Percentiles rank a stretch among this genome's conserved stretches.
phyloP scores from a whole-genome alignment of 73 alveolate genomes.

The Blepharisma japonicum region DNA sequence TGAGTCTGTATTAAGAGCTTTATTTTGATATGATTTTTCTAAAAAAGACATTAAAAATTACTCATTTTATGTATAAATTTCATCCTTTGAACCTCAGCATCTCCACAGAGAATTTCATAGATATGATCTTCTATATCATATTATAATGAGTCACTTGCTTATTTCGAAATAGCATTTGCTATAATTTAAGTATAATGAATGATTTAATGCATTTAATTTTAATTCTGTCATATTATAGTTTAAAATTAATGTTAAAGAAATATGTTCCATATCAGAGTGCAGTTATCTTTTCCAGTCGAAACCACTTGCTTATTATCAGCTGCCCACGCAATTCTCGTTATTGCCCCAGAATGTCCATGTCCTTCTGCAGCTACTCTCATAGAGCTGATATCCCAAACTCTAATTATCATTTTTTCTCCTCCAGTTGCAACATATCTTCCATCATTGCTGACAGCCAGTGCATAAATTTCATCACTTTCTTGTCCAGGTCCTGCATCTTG shows the following conservation, averaged over 20 bases:
- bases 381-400: constrained; percentile 67
- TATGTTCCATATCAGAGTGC: constrained; percentile 76
- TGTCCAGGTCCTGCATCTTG: constrained; percentile 78
- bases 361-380: constrained; percentile 68
- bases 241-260: constrained; percentile 32
- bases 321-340: constrained; percentile 64
- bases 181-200: too few species aligned
- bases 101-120: too few species aligned
- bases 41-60: too few species aligned
- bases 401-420: constrained; percentile 67
- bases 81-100: too few species aligned
- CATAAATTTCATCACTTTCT: constrained; percentile 90
- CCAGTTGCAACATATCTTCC: constrained; percentile 85
- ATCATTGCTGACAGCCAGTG: constrained; percentile 66
- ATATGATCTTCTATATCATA: too few species aligned
- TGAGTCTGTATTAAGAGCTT: too few species aligned
- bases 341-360: constrained; percentile 72
- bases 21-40: too few species aligned
- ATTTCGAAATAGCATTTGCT: too few species aligned
- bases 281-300: constrained; percentile 78
- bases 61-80: too few species aligned
- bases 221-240: too few species aligned
- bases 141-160: too few species aligned
- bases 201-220: too few species aligned
- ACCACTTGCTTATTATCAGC: constrained; percentile 79